Evolutionary conservation across 2,329 filamentous ascomycete species (phyloP), one percentile per base, ranked within the genome.

Genomic region (Penicillium sclerotiorum): DNA sequence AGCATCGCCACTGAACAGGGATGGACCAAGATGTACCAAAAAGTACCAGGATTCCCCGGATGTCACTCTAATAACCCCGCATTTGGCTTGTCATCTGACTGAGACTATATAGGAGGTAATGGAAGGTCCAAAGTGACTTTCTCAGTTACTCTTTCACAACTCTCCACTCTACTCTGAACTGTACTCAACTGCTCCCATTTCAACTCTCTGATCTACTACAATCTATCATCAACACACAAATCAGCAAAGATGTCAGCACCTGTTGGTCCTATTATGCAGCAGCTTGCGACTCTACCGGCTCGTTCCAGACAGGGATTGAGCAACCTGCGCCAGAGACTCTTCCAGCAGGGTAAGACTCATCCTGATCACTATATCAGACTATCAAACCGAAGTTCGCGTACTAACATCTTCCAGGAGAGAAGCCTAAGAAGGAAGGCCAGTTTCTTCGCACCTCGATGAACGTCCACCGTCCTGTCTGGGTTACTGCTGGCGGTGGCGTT

Each of bases 401-500:
- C 59, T 61, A 48, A 59, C 36, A 46, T 4, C 8, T 2, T 7
- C 21, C 25, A 62, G 59, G 57, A 25, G 65, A 66, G 47, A 68
- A 65, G 45, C 59, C 62, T 17, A 58, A 58, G 38, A 60, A 58
- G 23, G 58, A 66, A 47, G 56, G 57, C 33, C 56, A 65, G 32
- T 32, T 68, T 28, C 52, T 68, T 5, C 57, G 56, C 27, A 68
- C 60, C 27, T 65, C 72, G 6, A 45, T 73, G n/a, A 56, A 45
- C 18, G 58, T 61, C 20, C 67, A 70, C 43, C 59, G 55, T 37
- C 67, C 67, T 4, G 67, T 70, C 39, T 70, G 67, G 66, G 23
- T 66, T 12, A 60, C 66, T 3, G 67, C 63, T 9, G 61, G 47
- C 1, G 66, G 64, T 9, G 66, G 61, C 21, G 53, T 60, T 8